Conservation (phyloP, 768 basidiomycete genomes). For the Lentinula raphanica region DNA sequence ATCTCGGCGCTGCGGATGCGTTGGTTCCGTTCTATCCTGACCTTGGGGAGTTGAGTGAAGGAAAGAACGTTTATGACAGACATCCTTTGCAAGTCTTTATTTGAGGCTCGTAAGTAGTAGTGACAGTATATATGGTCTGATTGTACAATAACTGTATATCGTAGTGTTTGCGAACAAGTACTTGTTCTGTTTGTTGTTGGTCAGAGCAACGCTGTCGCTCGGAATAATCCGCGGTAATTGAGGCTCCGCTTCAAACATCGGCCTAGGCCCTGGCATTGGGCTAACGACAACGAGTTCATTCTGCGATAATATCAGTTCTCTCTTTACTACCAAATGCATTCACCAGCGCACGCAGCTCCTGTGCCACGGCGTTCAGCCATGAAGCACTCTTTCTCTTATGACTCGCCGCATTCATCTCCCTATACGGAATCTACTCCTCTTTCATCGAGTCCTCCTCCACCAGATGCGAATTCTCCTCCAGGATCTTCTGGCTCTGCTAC, state of each 20-base stretch:
- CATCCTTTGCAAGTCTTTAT: slow-evolving; percentile 84
- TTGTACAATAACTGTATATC: background rate
- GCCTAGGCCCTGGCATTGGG: too few species aligned
- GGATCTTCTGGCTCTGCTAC: background rate
- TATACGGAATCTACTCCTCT: background rate
- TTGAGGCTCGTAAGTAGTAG: slow-evolving; percentile 25
- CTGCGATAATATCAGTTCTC: slow-evolving; percentile 1
- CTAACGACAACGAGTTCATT: background rate
- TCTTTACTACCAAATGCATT: slow-evolving; percentile 3
- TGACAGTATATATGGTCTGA: background rate
- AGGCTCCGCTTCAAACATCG: background rate
- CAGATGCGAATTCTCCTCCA: background rate
- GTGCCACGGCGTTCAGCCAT: slow-evolving; percentile 7
- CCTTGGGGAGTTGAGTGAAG: slow-evolving; percentile 84
- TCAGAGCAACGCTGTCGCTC: too few species aligned
- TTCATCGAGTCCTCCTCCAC: background rate
- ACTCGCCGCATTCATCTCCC: background rate
- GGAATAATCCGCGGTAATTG: too few species aligned
- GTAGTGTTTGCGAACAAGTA: background rate
- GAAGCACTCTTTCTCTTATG: slow-evolving; percentile 4
- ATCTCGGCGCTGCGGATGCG: slow-evolving; percentile 85
- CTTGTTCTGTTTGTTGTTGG: background rate
- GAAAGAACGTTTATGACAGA: slow-evolving; percentile 83
- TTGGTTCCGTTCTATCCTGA: slow-evolving; percentile 96
- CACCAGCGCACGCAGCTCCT: background rate